Conservation (phyloP, 768 basidiomycete species). For the Collybiopsis confluens region DNA sequence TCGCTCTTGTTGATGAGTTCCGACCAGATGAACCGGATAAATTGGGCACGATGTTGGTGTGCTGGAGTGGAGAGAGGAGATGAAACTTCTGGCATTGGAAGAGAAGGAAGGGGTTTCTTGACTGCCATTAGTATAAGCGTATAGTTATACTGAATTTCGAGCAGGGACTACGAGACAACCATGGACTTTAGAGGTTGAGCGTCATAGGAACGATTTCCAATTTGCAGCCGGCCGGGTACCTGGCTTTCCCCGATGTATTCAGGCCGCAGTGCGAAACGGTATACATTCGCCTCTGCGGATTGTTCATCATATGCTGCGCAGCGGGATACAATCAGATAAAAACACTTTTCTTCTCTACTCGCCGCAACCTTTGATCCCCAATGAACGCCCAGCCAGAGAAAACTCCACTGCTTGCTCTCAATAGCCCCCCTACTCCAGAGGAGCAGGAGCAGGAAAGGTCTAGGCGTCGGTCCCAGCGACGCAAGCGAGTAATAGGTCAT, state of each 20-base stretch:
- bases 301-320: no score
- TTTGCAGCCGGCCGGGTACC: no score
- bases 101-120: conserved; percentile 6
- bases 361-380: neutral
- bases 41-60: conserved; percentile 33
- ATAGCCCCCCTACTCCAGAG: neutral
- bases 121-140: neutral
- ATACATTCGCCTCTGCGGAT: no score
- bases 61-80: conserved; percentile 33
- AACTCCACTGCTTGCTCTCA: neutral
- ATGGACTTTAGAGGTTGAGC: neutral
- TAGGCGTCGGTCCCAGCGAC: neutral
- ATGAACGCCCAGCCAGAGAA: neutral
- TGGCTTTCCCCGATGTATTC: no score
- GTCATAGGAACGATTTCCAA: neutral
- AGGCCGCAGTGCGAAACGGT: no score
- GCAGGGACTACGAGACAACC: neutral
- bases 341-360: no score
- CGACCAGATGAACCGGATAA: conserved; percentile 36
- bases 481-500: neutral
- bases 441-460: neutral
- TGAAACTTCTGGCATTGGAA: neutral
- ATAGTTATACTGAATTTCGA: neutral
- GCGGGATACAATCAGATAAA: no score
- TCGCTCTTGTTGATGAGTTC: conserved; percentile 27